phyloP scores from a whole-genome alignment of 73 alveolate genomes.

The Tetrahymena elliotti region DNA sequence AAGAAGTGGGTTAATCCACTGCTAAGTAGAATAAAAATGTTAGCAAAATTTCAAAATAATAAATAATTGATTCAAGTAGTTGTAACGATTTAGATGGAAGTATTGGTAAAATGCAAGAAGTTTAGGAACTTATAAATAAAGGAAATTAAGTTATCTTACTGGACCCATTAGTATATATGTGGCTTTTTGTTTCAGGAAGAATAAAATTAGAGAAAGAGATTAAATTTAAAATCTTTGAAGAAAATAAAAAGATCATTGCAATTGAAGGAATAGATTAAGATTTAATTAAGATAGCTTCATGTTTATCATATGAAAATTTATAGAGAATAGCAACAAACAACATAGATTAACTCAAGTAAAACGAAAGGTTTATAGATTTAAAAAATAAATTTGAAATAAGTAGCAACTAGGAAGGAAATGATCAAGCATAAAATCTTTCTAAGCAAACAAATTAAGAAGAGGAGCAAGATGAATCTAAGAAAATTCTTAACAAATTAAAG shows the following conservation, averaged over 20 bases:
- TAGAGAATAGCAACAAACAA: not conserved
- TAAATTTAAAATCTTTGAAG: not conserved
- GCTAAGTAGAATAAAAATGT: not conserved
- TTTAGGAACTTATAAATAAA: not conserved
- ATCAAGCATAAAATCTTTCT: not conserved
- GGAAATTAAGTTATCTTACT: not conserved
- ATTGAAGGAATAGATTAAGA: not conserved
- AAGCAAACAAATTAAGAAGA: not conserved
- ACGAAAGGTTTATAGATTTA: not conserved
- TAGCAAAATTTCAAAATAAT: not conserved
- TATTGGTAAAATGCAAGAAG: not conserved
- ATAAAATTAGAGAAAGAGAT: not conserved
- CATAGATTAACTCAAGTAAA: not conserved
- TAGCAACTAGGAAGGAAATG: not conserved
- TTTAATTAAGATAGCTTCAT: not conserved
- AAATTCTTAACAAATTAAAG: not conserved
- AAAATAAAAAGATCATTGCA: not conserved
- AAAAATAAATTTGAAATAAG: not conserved
- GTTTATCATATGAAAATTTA: not conserved
- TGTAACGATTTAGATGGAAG: not conserved
- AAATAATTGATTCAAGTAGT: not conserved
- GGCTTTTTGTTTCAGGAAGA: not conserved
- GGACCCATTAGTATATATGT: not conserved
- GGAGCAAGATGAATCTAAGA: not conserved
- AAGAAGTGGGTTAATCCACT: not conserved